Conservation (phyloP, 169 alveolate genomes). For the Plasmodium ovale region DNA sequence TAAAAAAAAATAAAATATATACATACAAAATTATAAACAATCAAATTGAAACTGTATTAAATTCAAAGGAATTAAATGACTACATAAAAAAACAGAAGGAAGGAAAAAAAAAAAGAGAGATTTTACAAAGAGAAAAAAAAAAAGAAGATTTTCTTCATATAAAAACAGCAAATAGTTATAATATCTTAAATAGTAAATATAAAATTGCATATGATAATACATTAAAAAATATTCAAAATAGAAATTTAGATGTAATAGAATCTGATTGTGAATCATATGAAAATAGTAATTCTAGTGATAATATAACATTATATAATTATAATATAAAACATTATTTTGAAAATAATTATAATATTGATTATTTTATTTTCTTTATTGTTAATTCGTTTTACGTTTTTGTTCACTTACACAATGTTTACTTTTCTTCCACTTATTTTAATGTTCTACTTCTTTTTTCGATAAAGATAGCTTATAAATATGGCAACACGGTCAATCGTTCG, state of each 20-base stretch:
- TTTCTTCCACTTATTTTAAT: constrained; percentile 55
- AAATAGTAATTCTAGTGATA: constrained; percentile 66
- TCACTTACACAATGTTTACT: constrained; percentile 51
- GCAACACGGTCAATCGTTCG: too few species aligned
- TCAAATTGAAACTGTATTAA: constrained; percentile 50
- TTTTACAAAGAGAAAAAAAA: constrained; percentile 11
- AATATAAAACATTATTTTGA: constrained; percentile 18
- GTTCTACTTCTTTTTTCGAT: constrained; percentile 33
- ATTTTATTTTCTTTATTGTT: constrained; percentile 32
- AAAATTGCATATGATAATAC: background rate
- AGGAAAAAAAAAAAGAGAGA: constrained; percentile 20
- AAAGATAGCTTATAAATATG: constrained; percentile 34
- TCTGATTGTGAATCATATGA: constrained; percentile 48
- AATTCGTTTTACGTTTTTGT: constrained; percentile 29
- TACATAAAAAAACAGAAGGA: constrained; percentile 54
- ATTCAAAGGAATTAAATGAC: constrained; percentile 42
- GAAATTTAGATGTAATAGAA: constrained; percentile 14
- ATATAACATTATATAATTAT: constrained; percentile 25
- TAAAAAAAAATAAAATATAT: constrained; percentile 56
- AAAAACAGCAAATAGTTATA: background rate
- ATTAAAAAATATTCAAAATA: constrained; percentile 17
- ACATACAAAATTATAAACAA: constrained; percentile 49
- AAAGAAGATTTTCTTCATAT: constrained; percentile 38
- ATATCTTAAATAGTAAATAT: constrained; percentile 23
- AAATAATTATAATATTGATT: constrained; percentile 19